Conservation (phyloP, 2,329 filamentous ascomycete species). For the Fusarium oligoseptatum region DNA sequence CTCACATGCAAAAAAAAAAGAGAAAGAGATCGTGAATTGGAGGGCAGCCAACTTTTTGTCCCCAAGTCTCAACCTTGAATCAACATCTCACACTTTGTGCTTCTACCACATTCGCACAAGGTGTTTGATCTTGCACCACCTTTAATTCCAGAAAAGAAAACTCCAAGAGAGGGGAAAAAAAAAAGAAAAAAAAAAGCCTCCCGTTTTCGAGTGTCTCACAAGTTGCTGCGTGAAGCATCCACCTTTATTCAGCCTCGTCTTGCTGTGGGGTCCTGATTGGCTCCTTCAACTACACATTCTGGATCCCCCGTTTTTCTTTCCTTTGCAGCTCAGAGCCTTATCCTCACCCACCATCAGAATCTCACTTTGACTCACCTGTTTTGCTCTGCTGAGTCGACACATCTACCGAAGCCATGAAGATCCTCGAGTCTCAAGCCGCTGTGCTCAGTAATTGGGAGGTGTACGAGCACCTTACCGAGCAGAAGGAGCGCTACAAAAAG, state of each 20-base stretch:
- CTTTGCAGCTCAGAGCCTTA: constrained; percentile 18
- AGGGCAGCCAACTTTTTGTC: background rate
- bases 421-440: constrained; percentile 78
- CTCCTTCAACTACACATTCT: background rate
- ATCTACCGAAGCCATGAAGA: constrained; percentile 68
- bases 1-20: constrained; percentile 33
- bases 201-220: constrained; percentile 1
- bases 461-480: constrained; percentile 72
- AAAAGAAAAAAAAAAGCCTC: constrained; percentile 16
- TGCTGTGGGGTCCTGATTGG: constrained; percentile 21
- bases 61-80: constrained; percentile 7
- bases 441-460: constrained; percentile 82
- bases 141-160: background rate
- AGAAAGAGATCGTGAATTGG: background rate
- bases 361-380: background rate
- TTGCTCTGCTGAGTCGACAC: constrained; percentile 1
- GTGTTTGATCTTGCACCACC: constrained; percentile 5
- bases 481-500: constrained; percentile 65
- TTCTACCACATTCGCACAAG: constrained; percentile 16
- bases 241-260: constrained; percentile 2
- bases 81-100: constrained; percentile 2
- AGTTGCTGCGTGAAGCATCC: background rate
- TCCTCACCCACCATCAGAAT: constrained; percentile 27
- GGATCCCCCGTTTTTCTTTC: constrained; percentile 3
- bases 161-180: background rate